Evolutionary conservation across 2,329 filamentous ascomycete genomes (phyloP), one percentile per base, ranked within the genome.

Genomic region (Pyrenochaeta sp.): DNA sequence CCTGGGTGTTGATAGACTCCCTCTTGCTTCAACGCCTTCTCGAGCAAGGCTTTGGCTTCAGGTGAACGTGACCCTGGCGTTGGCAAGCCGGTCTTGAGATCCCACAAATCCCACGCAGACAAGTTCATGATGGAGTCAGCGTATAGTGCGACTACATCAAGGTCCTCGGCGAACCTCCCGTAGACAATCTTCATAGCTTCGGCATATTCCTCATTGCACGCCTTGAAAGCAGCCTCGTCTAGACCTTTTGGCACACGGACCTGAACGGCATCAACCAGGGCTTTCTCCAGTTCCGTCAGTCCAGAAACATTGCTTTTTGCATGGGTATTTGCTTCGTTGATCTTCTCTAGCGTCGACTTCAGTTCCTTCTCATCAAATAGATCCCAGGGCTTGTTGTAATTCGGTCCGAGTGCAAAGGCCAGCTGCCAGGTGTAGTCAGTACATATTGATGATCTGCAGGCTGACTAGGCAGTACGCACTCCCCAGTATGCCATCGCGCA

Each of bases 321-420:
- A 41, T 76, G 60, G 42, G 62, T 41, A 44, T 76, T 73, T 1
- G 80, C 78, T 10, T 64, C 43, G 41, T 78, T 73, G 4, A 81
- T 81, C 20, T 74, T 72, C 27, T 71, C 61, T 6, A 87, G 72
- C 0, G 77, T 80, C 0, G 60, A 67, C 8, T 74, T 67, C 4
- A 86, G 72, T 52, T 91, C 88, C 0, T 75, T 69, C 1, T 77
- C 69, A 40, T 87, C 86, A 53, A 91, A 90, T 17, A 83, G 77
- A 19, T 83, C 80, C 89, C 89, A 91, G 0, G 88, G 84, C 60
- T 91, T 90, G 72, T 92, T 89, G 68, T 88, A 87, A 61, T 93
- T 91, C 3, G 89, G 88, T 0, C 88, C 89, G 0, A 88, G 72
- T 1, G 85, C 77, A 63, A 88, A 91, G 0, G 88, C 84, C 4